These are phyloP conservation scores for Leucaena leucocephala DNA, from an alignment of 306 rosid species.

Conservation along the genomic window DNA sequence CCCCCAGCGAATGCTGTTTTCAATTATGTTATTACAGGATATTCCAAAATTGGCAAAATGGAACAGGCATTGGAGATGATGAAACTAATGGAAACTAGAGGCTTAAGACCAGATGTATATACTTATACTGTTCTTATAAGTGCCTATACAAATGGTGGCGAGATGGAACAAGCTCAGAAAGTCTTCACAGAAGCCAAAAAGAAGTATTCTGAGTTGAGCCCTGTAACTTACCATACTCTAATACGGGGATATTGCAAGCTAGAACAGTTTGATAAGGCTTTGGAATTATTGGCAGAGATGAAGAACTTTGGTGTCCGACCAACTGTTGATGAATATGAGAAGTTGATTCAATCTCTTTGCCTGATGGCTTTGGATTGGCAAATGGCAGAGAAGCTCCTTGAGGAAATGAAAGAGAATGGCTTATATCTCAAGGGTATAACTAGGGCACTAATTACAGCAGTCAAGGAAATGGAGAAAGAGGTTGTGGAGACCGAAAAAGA, in stretches of 20 bases:
- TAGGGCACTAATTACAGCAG: constrained; percentile 71
- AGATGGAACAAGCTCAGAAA: constrained; percentile 74
- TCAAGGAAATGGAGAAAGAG: constrained; percentile 73
- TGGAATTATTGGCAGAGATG: constrained; percentile 74
- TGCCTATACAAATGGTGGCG: constrained; percentile 73
- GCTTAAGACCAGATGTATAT: constrained; percentile 79
- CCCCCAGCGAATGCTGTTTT: constrained; percentile 83
- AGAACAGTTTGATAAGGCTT: constrained; percentile 69
- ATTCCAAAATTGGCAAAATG: constrained; percentile 61
- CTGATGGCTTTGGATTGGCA: constrained; percentile 81
- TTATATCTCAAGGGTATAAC: constrained; percentile 73
- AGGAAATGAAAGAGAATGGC: constrained; percentile 78
- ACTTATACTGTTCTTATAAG: constrained; percentile 71
- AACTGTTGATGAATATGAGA: constrained; percentile 66
- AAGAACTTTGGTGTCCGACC: constrained; percentile 64
- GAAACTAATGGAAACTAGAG: constrained; percentile 72
- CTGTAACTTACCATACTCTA: constrained; percentile 70
- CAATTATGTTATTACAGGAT: constrained; percentile 65
- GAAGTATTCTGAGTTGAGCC: constrained; percentile 62
- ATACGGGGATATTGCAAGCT: constrained; percentile 82
- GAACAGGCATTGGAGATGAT: constrained; percentile 61
- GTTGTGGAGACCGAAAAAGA: constrained; percentile 40
- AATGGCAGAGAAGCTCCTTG: constrained; percentile 64
- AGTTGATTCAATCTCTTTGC: constrained; percentile 82
- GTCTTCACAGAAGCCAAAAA: constrained; percentile 66